Evolutionary conservation across 768 basidiomycete genomes (phyloP), one percentile per base, ranked within the genome.

Genomic region (Hericium erinaceus): DNA sequence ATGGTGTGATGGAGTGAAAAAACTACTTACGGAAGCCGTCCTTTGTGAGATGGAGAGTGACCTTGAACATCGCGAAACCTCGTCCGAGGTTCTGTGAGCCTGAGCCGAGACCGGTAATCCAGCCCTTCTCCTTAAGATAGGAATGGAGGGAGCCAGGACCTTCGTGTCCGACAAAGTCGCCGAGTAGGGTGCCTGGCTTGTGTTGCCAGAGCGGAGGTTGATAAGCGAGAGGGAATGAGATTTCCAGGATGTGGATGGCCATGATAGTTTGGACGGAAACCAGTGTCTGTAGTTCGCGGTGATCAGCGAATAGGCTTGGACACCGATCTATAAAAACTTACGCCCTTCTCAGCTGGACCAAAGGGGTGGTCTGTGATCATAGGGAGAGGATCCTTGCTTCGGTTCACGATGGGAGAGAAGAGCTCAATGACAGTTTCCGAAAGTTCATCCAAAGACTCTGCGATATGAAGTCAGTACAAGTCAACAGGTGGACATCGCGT

Each of bases 131-230:
- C 73, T 95, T 98, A 57, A 99, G 77, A 68, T 93, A 92, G 0
- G 93, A 91, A 64, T 90, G 80, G 33, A 98, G 72, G 0, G 95
- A 98, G 1, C 95, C 95, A 39, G 87, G 84, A 1, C 94, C 94
- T 72, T 98, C 94, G 66, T 98, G 92, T 0, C 94, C 94, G 37
- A 93, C 71, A 65, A 95, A 84, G 66, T 94, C 89, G 3, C 83
- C 77, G 22, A 98, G 67, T 69, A 91, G 87, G 56, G 80, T 69
- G 5, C 76, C 81, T 4, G 95, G 93, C 71, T 95, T 89, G 69
- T 84, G 74, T 64, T 83, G 80, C 90, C 92, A 82, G 65, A 83
- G 70, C 57, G 79, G 80, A 57, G 87, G 73, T 73, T 94, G 80
- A 72, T 85, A 80, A 64, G 79, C 80, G 65, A 95, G 69, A 58